phyloP scores from a whole-genome alignment of 495 filamentous ascomycete genomes.

The Thozetella sp. region DNA sequence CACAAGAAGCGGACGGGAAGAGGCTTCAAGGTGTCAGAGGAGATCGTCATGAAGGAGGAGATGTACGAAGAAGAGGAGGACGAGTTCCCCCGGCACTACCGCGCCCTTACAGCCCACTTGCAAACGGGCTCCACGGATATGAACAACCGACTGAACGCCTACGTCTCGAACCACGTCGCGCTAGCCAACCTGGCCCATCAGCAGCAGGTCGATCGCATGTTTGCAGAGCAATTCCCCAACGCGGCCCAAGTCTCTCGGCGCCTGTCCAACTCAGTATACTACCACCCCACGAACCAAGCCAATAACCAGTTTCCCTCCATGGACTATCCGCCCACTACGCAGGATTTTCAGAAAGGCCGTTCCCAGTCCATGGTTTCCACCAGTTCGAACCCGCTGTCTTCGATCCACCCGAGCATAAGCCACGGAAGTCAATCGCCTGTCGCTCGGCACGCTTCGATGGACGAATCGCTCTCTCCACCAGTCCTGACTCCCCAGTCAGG shows the following conservation, averaged over 20 bases:
- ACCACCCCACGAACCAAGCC: constrained; percentile 10
- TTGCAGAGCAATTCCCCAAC: constrained; percentile 38
- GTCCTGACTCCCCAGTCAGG: constrained; percentile 24
- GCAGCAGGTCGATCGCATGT: constrained; percentile 46
- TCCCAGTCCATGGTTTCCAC: background rate
- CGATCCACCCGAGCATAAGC: background rate
- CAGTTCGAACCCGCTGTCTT: background rate
- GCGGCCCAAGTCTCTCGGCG: constrained; percentile 12
- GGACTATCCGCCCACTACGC: constrained; percentile 7
- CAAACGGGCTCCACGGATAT: constrained; percentile 55
- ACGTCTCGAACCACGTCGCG: constrained; percentile 58
- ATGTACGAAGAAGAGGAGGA: constrained; percentile 99
- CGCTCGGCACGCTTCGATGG: constrained; percentile 9
- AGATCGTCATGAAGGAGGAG: constrained; percentile 89
- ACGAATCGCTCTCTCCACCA: constrained; percentile 10
- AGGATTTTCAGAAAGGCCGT: constrained; percentile 1
- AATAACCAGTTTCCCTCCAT: background rate
- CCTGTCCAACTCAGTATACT: constrained; percentile 9
- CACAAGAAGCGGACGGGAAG: constrained; percentile 90
- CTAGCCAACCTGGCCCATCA: constrained; percentile 56
- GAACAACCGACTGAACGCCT: constrained; percentile 59
- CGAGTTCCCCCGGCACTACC: constrained; percentile 51
- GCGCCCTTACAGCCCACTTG: constrained; percentile 54
- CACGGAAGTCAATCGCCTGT: background rate
- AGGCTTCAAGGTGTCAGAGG: constrained; percentile 77